phyloP scores from a whole-genome alignment of 306 rosid species.

The Acacia confusa region DNA sequence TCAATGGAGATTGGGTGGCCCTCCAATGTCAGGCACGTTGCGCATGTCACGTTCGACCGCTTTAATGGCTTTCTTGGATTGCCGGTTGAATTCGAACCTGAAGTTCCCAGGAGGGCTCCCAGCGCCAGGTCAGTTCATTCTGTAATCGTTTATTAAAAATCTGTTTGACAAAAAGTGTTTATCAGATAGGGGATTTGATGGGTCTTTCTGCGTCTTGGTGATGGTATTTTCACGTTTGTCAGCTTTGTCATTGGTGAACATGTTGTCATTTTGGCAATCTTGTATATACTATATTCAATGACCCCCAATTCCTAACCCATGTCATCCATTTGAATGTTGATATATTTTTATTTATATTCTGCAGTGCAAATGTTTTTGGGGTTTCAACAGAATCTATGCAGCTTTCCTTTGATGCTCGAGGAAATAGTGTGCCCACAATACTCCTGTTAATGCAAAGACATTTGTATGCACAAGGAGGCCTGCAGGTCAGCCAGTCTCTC shows the following conservation, averaged over 20 bases:
- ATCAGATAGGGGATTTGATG: background rate
- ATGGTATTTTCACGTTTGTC: background rate
- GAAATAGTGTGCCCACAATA: conserved; percentile 93
- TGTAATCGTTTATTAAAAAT: background rate
- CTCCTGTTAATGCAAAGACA: conserved; percentile 89
- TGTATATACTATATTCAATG: background rate
- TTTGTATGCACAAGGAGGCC: conserved; percentile 81
- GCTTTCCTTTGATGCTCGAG: conserved; percentile 97
- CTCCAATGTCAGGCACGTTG: conserved; percentile 86
- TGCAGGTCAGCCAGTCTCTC: conserved; percentile 63
- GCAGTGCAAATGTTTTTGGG: conserved; percentile 91
- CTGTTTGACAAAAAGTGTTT: background rate
- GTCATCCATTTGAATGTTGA: conserved; percentile 36
- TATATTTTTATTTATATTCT: conserved; percentile 35
- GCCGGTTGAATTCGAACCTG: conserved; percentile 95
- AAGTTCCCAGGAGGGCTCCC: conserved; percentile 89
- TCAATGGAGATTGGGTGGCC: conserved; percentile 99
- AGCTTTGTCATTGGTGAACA: background rate
- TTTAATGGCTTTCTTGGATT: conserved; percentile 97
- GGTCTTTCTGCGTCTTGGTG: background rate
- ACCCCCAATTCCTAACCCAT: conserved; percentile 1
- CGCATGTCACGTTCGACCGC: conserved; percentile 96
- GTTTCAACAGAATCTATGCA: conserved; percentile 99
- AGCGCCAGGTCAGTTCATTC: conserved; percentile 74
- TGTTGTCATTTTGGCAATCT: background rate